Evolutionary conservation across 139 green algal genomes (phyloP).

Genomic region (Chlamydomonas incerta): DNA sequence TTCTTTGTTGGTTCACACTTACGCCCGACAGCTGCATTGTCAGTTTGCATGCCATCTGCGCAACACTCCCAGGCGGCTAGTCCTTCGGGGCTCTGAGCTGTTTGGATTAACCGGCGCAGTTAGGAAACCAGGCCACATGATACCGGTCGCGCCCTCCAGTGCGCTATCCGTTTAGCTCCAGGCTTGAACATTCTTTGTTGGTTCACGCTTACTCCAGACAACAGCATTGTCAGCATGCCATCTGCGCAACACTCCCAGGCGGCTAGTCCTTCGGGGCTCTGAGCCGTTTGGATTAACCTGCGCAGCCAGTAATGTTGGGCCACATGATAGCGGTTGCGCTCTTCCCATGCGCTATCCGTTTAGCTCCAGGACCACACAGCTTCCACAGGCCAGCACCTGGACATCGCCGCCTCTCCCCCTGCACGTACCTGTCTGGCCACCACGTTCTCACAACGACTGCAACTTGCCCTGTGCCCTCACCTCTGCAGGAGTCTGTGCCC

Average conservation of each 20-base stretch:
- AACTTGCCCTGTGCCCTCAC: background rate
- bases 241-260: slow-evolving; percentile 36
- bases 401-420: background rate
- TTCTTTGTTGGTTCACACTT: no score
- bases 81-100: background rate
- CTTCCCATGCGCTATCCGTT: background rate
- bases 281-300: slow-evolving; percentile 7
- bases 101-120: slow-evolving; percentile 2
- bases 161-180: slow-evolving; percentile 23
- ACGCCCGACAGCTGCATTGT: no score
- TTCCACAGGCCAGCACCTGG: background rate
- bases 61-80: slow-evolving; percentile 36
- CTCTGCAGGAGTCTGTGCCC: slow-evolving; percentile 73
- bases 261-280: background rate
- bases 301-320: background rate
- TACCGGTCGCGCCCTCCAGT: background rate
- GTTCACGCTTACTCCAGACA: no score
- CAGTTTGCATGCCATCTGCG: background rate
- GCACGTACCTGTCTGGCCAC: background rate
- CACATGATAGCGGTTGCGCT: background rate
- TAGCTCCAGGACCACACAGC: slow-evolving; percentile 18
- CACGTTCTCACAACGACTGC: background rate
- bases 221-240: background rate
- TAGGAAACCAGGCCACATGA: slow-evolving; percentile 1
- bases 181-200: slow-evolving; percentile 21